A percentile compares a stretch with the other conserved stretches of the same genome.
Evolutionary conservation across 2,329 filamentous ascomycete genomes (phyloP).

Genomic region (Trichoderma koningii): DNA sequence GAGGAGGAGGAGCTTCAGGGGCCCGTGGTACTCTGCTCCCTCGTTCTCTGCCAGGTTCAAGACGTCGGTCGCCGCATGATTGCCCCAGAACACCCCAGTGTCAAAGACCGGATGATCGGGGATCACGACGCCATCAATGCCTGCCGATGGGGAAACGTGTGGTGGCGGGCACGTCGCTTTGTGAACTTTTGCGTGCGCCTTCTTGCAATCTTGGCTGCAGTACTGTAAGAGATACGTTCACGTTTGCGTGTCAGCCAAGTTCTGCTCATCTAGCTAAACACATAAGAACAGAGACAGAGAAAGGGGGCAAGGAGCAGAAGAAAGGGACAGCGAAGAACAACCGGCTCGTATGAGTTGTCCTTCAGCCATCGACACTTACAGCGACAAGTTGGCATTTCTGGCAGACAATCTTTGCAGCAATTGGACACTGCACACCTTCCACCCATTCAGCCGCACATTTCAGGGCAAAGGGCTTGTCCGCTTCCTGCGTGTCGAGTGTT

Average conservation of each 20-base stretch:
- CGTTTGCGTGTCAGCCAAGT: background rate
- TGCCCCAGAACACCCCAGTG: constrained; percentile 28
- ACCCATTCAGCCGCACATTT: constrained; percentile 25
- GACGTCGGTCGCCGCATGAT: constrained; percentile 34
- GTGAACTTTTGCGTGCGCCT: constrained; percentile 27
- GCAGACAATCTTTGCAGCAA: constrained; percentile 27
- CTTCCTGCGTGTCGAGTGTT: background rate
- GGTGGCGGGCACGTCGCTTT: constrained; percentile 6
- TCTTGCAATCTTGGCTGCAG: constrained; percentile 31
- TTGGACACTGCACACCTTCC: constrained; percentile 13
- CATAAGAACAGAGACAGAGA: background rate
- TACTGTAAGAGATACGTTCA: constrained; percentile 29
- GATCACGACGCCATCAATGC: background rate
- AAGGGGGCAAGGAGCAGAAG: too few relatives aligned
- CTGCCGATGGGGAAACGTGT: background rate
- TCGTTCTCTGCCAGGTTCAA: constrained; percentile 36
- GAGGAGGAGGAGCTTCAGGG: constrained; percentile 32
- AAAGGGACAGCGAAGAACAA: background rate
- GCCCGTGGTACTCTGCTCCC: constrained; percentile 31
- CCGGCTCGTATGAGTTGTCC: background rate
- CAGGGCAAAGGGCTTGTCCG: background rate
- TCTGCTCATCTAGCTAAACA: background rate
- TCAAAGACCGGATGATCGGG: background rate
- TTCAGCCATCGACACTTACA: constrained; percentile 22
- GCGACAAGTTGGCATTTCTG: constrained; percentile 31